phyloP scores from a whole-genome alignment of 2,329 filamentous ascomycete genomes.

The Rhynchosporium agropyri region DNA sequence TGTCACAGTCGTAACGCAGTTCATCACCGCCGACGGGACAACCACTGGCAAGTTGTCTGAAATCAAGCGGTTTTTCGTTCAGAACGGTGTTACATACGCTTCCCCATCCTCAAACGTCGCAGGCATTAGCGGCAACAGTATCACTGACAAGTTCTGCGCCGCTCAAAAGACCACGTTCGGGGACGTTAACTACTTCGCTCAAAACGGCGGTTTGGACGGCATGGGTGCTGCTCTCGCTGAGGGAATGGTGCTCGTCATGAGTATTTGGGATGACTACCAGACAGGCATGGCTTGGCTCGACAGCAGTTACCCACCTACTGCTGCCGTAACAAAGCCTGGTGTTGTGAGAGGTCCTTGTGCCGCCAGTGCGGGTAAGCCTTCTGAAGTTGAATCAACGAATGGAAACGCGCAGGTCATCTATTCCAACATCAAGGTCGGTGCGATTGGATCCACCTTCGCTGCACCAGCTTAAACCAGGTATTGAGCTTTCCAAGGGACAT shows the following conservation, averaged over 20 bases:
- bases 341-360: conserved; percentile 58
- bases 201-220: conserved; percentile 56
- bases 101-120: conserved; percentile 51
- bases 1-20: conserved; percentile 63
- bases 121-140: conserved; percentile 53
- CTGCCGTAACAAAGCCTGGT: conserved; percentile 49
- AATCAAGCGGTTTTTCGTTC: conserved; percentile 60
- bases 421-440: conserved; percentile 43
- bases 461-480: conserved; percentile 14
- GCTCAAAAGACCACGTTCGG: conserved; percentile 58
- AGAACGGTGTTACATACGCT: conserved; percentile 55
- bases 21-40: conserved; percentile 55
- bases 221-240: conserved; percentile 58
- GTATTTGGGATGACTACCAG: conserved; percentile 58
- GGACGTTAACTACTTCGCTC: conserved; percentile 55
- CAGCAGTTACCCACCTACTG: conserved; percentile 60
- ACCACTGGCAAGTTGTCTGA: conserved; percentile 53
- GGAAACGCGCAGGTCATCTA: conserved; percentile 49
- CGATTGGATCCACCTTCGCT: conserved; percentile 41
- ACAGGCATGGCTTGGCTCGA: conserved; percentile 78
- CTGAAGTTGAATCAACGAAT: conserved; percentile 50
- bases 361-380: conserved; percentile 54
- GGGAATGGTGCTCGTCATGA: conserved; percentile 66
- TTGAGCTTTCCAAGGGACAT: neutral
- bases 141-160: conserved; percentile 61